Evolutionary conservation across 352 stramenopile genomes (phyloP).

Genomic region (Aphanomyces astaci): DNA sequence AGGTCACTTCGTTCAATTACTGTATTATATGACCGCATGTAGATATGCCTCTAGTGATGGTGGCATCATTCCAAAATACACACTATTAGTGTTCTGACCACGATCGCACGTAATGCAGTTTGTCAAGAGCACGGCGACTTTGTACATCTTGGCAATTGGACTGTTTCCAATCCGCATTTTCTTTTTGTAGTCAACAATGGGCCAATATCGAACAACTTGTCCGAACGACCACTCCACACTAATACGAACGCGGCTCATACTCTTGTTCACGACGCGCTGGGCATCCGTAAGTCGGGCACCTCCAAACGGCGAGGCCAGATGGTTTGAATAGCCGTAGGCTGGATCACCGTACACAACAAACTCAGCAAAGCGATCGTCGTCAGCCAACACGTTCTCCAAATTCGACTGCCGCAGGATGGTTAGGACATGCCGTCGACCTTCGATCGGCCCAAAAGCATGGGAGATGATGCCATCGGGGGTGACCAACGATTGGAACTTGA

Average conservation of each 20-base stretch:
- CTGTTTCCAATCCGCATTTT: neutral
- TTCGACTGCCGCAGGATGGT: neutral
- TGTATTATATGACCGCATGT: too few species aligned
- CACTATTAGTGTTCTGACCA: constrained; percentile 25
- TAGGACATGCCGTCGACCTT: neutral
- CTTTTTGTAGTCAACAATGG: neutral
- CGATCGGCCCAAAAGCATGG: neutral
- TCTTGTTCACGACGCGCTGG: neutral
- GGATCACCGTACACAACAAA: neutral
- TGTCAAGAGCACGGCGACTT: neutral
- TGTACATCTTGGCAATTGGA: neutral
- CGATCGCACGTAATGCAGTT: neutral
- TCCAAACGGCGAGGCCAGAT: neutral
- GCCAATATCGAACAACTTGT: neutral
- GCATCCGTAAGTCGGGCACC: neutral
- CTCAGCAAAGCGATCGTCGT: neutral
- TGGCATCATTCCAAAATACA: too few species aligned
- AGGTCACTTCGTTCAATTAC: too few species aligned
- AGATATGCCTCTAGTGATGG: too few species aligned
- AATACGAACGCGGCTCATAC: neutral
- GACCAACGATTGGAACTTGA: neutral
- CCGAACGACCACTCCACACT: neutral
- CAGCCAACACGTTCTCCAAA: neutral
- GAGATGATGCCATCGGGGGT: neutral
- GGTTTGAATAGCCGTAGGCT: neutral